Percentiles rank a stretch among this genome's conserved stretches.
Evolutionary conservation across 495 filamentous ascomycete genomes (phyloP).

Genomic region (Staphylotrichum tortipilum): DNA sequence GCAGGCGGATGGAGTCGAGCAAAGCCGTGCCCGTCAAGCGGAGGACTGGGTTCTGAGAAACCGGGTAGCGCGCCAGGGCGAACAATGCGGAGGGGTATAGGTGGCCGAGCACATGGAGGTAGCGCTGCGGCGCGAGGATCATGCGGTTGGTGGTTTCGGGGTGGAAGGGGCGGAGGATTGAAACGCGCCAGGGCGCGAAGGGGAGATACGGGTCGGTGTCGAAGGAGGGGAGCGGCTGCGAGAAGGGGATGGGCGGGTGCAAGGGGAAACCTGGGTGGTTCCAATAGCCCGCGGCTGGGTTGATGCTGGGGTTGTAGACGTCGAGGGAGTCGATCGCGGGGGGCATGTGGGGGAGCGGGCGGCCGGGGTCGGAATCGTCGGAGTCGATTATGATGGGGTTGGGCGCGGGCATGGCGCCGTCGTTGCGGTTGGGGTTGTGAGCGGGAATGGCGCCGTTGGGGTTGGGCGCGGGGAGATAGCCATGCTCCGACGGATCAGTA

Average conservation of each 20-base stretch:
- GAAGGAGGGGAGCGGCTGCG: neutral
- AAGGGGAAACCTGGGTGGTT: too few species aligned
- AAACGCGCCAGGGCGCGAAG: neutral
- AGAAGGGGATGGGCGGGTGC: neutral
- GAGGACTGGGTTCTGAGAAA: neutral
- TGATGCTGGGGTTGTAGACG: neutral
- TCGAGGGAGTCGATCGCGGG: too few species aligned
- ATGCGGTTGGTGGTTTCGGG: neutral
- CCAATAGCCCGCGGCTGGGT: too few species aligned
- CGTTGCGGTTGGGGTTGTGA: too few species aligned
- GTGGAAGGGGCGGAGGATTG: neutral
- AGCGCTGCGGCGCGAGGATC: neutral
- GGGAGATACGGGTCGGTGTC: neutral
- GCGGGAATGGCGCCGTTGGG: too few species aligned
- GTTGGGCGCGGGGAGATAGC: too few species aligned
- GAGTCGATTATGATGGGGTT: too few species aligned
- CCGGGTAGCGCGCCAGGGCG: neutral
- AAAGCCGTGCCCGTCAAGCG: neutral
- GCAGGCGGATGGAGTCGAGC: neutral
- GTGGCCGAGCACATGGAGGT: neutral
- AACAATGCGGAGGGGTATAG: slow-evolving; percentile 3
- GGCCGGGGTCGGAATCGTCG: too few species aligned
- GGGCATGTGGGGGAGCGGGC: too few species aligned
- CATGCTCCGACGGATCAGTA: too few species aligned
- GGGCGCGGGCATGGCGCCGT: too few species aligned